These are phyloP conservation scores for Plasmodium blacklocki DNA, from an alignment of 169 alveolate species.

Conservation along the genomic window DNA sequence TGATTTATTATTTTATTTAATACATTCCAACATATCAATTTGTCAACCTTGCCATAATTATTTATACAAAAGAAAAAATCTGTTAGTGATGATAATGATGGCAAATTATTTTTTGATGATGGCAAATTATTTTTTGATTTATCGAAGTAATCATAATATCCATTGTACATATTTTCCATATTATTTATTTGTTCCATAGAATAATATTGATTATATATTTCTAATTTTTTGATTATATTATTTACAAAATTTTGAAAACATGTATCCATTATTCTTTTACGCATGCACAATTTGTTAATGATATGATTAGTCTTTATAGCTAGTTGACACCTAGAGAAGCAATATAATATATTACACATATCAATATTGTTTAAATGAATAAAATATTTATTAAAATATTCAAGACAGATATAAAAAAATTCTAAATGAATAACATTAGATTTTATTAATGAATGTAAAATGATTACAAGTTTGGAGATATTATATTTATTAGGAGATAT, in stretches of 20 bases:
- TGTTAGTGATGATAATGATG: neutral
- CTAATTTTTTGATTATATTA: neutral
- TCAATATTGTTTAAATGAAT: conserved; percentile 33
- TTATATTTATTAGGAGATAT: neutral
- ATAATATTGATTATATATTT: neutral
- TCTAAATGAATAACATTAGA: conserved; percentile 29
- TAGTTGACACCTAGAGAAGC: conserved; percentile 1
- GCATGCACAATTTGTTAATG: neutral
- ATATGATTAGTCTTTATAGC: neutral
- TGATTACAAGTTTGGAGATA: conserved; percentile 29
- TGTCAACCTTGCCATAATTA: neutral
- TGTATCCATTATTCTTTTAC: neutral
- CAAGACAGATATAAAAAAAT: conserved; percentile 15
- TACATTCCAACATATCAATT: neutral
- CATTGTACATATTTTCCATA: neutral
- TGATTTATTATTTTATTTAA: neutral
- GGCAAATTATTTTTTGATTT: too few relatives aligned
- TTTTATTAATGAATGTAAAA: conserved; percentile 31
- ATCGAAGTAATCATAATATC: too few relatives aligned
- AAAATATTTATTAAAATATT: conserved; percentile 18
- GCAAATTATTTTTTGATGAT: too few relatives aligned
- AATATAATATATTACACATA: conserved; percentile 40
- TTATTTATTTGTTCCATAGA: neutral
- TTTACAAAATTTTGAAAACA: neutral
- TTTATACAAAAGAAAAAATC: neutral